phyloP scores from a whole-genome alignment of 169 alveolate genomes.

The Plasmodium blacklocki region DNA sequence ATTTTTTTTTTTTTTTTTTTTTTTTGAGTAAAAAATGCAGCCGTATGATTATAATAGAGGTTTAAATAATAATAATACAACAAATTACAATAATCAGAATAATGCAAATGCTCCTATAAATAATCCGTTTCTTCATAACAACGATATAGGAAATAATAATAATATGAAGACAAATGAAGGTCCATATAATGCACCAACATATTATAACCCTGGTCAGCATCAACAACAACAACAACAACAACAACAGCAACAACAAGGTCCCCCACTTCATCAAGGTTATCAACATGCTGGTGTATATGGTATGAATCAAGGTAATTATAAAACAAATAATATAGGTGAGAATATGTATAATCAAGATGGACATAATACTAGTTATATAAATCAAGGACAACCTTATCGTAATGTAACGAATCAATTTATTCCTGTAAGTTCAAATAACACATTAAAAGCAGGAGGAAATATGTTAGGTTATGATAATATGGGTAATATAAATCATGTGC shows the following conservation, averaged over 20 bases:
- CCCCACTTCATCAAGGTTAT: too few relatives aligned
- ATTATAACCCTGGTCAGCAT: constrained; percentile 4
- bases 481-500: constrained; percentile 42
- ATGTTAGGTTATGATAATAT: constrained; percentile 49
- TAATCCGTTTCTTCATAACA: constrained; percentile 48
- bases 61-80: constrained; percentile 6
- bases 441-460: constrained; percentile 24
- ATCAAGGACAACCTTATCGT: constrained; percentile 21
- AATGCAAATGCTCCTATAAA: constrained; percentile 53
- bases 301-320: constrained; percentile 17
- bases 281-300: constrained; percentile 1
- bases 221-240: constrained; percentile 25
- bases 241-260: constrained; percentile 32
- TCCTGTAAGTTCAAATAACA: constrained; percentile 11
- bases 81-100: constrained; percentile 38
- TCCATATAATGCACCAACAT: constrained; percentile 26
- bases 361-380: constrained; percentile 35
- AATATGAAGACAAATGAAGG: constrained; percentile 39
- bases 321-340: constrained; percentile 22
- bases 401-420: constrained; percentile 36
- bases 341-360: constrained; percentile 40
- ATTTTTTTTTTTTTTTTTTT: too few relatives aligned
- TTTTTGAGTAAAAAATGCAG: constrained; percentile 62
- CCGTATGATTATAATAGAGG: constrained; percentile 66
- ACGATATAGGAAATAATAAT: constrained; percentile 10